Evolutionary conservation across 2,329 filamentous ascomycete species (phyloP).

Genomic region (Sclerotinia minor): DNA sequence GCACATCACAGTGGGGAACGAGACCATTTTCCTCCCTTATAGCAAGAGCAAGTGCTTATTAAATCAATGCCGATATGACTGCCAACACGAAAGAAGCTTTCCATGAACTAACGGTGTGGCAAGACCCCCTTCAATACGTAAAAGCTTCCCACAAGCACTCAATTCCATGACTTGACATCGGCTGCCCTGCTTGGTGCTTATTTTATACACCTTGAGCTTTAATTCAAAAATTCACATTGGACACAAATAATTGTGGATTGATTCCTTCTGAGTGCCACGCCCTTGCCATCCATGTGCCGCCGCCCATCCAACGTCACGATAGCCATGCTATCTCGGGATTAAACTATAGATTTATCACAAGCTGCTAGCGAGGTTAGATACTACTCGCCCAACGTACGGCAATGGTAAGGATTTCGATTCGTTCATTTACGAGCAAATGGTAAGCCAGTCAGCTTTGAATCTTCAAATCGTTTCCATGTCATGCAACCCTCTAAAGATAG

Average conservation of each 20-base stretch:
- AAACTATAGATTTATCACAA: not conserved
- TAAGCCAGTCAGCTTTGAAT: conserved; percentile 15
- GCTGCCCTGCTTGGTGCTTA: not conserved
- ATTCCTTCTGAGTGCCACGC: not conserved
- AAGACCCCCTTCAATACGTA: conserved; percentile 11
- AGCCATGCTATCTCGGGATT: conserved; percentile 7
- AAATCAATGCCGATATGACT: not conserved
- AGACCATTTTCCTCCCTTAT: not conserved
- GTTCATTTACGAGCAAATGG: conserved; percentile 11
- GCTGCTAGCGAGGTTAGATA: not conserved
- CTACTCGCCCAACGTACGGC: not conserved
- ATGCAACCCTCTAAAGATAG: conserved; percentile 17
- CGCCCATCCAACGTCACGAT: conserved; percentile 17
- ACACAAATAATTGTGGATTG: not conserved
- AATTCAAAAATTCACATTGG: conserved; percentile 1
- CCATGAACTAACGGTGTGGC: not conserved
- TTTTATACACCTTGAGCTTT: not conserved
- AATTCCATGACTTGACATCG: not conserved
- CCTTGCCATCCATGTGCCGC: conserved; percentile 19
- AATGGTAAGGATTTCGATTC: not conserved
- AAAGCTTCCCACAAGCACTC: conserved; percentile 4
- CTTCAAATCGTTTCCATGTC: conserved; percentile 16
- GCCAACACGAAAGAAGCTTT: not conserved
- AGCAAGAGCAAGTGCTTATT: not conserved
- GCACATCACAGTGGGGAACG: conserved; percentile 13